Conservation (phyloP, 129 eudicot species). For the Lactuca sativa region DNA sequence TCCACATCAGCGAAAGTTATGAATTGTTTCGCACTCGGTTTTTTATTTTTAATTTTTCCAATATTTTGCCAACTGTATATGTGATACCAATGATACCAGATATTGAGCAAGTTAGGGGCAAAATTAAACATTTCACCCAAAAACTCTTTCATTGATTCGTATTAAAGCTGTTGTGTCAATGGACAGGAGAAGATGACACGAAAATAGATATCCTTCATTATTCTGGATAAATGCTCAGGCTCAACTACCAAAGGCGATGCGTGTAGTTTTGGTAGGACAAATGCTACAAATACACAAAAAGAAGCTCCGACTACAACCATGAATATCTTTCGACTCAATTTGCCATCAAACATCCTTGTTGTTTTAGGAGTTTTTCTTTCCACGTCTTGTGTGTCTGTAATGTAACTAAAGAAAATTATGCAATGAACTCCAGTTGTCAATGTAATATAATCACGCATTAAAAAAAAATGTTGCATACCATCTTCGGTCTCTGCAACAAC, state of each 20-base stretch:
- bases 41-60: conserved; percentile 32
- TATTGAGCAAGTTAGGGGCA: conserved; percentile 35
- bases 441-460: background rate
- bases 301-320: conserved; percentile 31
- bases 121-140: conserved; percentile 18
- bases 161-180: too few species aligned
- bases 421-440: background rate
- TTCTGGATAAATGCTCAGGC: conserved; percentile 24
- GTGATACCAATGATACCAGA: conserved; percentile 27
- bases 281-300: conserved; percentile 23
- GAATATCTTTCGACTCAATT: conserved; percentile 26
- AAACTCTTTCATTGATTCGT: conserved; percentile 10
- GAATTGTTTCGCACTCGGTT: conserved; percentile 28
- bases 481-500: conserved; percentile 27
- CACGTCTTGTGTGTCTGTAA: conserved; percentile 15
- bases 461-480: conserved; percentile 19
- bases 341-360: conserved; percentile 13
- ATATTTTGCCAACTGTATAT: conserved; percentile 12
- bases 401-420: background rate
- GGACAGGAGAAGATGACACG: too few species aligned
- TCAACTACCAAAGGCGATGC: conserved; percentile 25
- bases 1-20: conserved; percentile 41
- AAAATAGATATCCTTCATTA: too few species aligned
- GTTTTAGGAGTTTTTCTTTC: conserved; percentile 18
- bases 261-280: conserved; percentile 24